A percentile compares a stretch with the other conserved stretches of the same genome.
Evolutionary conservation across 2,329 filamentous ascomycete genomes (phyloP).

Genomic region (Claviceps sp.): DNA sequence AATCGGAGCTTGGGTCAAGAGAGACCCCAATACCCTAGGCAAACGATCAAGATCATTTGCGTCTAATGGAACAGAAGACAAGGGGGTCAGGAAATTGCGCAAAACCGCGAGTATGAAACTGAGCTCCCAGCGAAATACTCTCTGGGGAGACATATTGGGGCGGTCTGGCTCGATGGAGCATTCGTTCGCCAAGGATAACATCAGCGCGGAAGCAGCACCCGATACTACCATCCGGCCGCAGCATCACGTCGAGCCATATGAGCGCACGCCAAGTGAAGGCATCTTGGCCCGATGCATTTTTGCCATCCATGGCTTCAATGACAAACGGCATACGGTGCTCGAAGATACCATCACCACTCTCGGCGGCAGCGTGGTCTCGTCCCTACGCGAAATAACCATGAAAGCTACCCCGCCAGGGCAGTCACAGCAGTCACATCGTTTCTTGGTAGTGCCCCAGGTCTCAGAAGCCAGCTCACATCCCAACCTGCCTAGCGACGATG

Average conservation of each 20-base stretch:
- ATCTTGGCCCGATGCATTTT: slow-evolving; percentile 46
- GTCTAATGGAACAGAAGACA: slow-evolving; percentile 30
- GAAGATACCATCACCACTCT: slow-evolving; percentile 34
- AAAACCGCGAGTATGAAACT: slow-evolving; percentile 79
- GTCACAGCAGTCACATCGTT: slow-evolving; percentile 23
- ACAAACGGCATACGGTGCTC: slow-evolving; percentile 35
- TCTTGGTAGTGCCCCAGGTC: slow-evolving; percentile 41
- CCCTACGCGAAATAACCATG: slow-evolving; percentile 27
- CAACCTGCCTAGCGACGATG: slow-evolving; percentile 19
- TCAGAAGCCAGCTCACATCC: slow-evolving; percentile 33
- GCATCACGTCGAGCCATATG: background rate
- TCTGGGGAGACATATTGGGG: slow-evolving; percentile 86
- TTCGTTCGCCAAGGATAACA: slow-evolving; percentile 17
- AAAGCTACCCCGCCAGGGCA: slow-evolving; percentile 11
- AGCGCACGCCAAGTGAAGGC: slow-evolving; percentile 14
- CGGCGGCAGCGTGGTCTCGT: slow-evolving; percentile 29
- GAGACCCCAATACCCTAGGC: slow-evolving; percentile 32
- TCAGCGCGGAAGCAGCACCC: slow-evolving; percentile 1
- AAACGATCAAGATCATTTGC: slow-evolving; percentile 46
- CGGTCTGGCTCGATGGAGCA: slow-evolving; percentile 21
- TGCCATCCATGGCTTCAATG: slow-evolving; percentile 45
- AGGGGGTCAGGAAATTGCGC: slow-evolving; percentile 64
- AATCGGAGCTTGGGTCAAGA: slow-evolving; percentile 56
- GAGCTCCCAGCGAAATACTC: slow-evolving; percentile 60
- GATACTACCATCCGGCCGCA: slow-evolving; percentile 6